These are phyloP conservation scores for Daldinia eschscholtzii DNA, from an alignment of 2,329 filamentous ascomycete genomes.

Conservation along the genomic window DNA sequence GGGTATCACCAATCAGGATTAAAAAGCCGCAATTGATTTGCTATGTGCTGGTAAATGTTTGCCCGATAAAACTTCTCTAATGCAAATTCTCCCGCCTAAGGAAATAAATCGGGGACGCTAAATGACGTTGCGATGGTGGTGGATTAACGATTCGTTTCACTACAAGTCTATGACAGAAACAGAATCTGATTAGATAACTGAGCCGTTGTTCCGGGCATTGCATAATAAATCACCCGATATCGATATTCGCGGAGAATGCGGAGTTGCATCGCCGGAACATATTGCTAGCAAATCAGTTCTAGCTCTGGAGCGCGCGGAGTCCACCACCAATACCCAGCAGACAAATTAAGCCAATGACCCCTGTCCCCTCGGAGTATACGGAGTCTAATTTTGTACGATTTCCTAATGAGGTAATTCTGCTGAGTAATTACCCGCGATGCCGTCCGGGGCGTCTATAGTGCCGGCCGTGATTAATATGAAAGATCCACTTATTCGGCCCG, in stretches of 20 bases:
- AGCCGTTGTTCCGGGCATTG: background rate
- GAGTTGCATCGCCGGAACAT: background rate
- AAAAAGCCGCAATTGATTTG: background rate
- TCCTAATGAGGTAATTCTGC: background rate
- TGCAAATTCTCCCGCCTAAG: constrained; percentile 5
- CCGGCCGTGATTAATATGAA: background rate
- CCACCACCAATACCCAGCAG: background rate
- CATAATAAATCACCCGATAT: background rate
- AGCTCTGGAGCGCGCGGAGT: constrained; percentile 8
- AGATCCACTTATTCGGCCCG: background rate
- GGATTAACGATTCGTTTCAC: background rate
- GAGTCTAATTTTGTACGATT: constrained; percentile 2
- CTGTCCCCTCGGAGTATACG: constrained; percentile 11
- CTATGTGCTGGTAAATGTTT: background rate
- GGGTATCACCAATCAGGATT: constrained; percentile 5
- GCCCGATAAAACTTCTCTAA: background rate
- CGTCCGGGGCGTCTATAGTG: background rate
- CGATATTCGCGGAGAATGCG: constrained; percentile 6
- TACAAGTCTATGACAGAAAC: background rate
- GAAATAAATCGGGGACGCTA: constrained; percentile 7
- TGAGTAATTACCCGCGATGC: background rate
- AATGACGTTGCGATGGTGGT: background rate
- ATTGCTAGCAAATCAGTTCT: background rate
- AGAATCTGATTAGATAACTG: constrained; percentile 3
- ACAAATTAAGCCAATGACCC: background rate